Base-by-base conservation (phyloP, 345 rosid species). In the Euphorbia tirucalli region DNA sequence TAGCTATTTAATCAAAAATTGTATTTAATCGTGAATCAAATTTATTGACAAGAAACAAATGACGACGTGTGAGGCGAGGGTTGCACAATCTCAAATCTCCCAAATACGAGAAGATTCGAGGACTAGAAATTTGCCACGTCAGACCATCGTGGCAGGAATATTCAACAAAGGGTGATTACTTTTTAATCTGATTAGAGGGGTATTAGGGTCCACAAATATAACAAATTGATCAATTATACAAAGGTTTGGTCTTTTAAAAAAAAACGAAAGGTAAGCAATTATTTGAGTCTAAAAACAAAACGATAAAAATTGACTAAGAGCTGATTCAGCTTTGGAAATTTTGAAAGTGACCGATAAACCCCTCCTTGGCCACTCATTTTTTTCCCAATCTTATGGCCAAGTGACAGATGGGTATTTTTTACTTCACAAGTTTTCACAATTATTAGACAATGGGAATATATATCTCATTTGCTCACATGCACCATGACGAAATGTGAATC, bases 311-410 rank as follows among this genome's bases (percentile, higher is more conserved):
- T 27, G 54, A 43, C 46, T 2, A 19, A 22, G 13, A 37, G 84
- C 77, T 58, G 88, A 78, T 27, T 80, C 78, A 64, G 69, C 74
- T 63, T 43, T 21, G 66, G 69, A 66, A n/a, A 31, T 59, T 43
- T 21, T 69, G 71, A 66, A 39, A 39, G 30, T 18, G 75, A 57
- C n/a, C 11, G 44, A 13, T 56, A 37, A 72, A 7, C 66, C 30
- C 11, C 59, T 14, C 41, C 37, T 44, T 35, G 50, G 68, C 83
- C 85, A 60, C 83, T 14, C 13, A 27, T 59, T 35, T 61, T 61
- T 60, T 15, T 46, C 3, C 31, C 4, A 11, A 16, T 4, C 15
- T 46, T 27, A 46, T 11, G n/a, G n/a, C n/a, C 25, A 21, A n/a
- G 14, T 7, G 48, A 35, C 48, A 32, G 24, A 31, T 61, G 24